phyloP scores from a whole-genome alignment of 2,329 filamentous ascomycete species.

The Sclerotinia borealis region DNA sequence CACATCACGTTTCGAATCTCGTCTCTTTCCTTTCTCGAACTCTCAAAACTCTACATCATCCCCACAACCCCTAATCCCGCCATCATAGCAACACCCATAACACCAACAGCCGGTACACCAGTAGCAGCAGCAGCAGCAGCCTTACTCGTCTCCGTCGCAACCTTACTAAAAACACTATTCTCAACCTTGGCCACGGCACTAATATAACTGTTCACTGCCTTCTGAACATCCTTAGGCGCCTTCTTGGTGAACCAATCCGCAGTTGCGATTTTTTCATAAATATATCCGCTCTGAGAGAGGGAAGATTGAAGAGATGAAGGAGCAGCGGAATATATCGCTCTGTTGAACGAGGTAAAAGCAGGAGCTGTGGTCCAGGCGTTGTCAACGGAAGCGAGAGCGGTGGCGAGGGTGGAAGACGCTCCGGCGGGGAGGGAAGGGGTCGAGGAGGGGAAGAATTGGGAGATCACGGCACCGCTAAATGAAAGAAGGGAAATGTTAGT shows the following conservation, averaged over 20 bases:
- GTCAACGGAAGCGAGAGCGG: background rate
- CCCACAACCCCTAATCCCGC: slow-evolving; percentile 1
- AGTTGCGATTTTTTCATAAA: slow-evolving; percentile 13
- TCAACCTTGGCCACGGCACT: slow-evolving; percentile 3
- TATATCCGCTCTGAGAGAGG: slow-evolving; percentile 14
- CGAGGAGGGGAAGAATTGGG: slow-evolving; percentile 16
- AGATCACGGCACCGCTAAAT: slow-evolving; percentile 20
- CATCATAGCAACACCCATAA: slow-evolving; percentile 13
- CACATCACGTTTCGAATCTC: background rate
- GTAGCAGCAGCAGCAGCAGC: slow-evolving; percentile 11
- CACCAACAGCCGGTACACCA: slow-evolving; percentile 9
- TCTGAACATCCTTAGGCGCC: slow-evolving; percentile 17
- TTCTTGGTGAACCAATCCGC: slow-evolving; percentile 24
- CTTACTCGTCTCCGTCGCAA: slow-evolving; percentile 19
- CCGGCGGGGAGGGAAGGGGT: slow-evolving; percentile 19
- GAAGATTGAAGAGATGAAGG: slow-evolving; percentile 15
- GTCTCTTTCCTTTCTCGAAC: background rate
- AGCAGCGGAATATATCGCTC: slow-evolving; percentile 21
- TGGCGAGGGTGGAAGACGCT: slow-evolving; percentile 22
- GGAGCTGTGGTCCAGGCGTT: background rate
- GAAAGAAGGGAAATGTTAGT: background rate
- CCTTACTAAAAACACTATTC: slow-evolving; percentile 16
- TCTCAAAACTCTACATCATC: background rate
- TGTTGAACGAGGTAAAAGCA: background rate
- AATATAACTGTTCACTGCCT: slow-evolving; percentile 17